These are phyloP conservation scores for Botryotinia globosa DNA, from an alignment of 2,329 filamentous ascomycete genomes.

Conservation along the genomic window DNA sequence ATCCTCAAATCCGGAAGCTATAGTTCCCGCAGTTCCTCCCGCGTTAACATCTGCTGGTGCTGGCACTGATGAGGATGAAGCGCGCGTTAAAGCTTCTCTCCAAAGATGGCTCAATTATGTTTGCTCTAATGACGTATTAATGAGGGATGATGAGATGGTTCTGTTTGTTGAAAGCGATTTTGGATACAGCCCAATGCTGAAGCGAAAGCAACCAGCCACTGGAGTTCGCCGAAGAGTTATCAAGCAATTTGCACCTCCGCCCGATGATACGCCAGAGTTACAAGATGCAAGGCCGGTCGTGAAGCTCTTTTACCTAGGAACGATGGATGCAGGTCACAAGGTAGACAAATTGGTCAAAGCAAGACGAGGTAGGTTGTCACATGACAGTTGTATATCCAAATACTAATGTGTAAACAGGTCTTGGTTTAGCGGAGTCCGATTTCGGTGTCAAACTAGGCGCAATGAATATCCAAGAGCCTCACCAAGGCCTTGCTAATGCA, in stretches of 20 bases:
- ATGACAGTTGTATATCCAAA: slow-evolving; percentile 22
- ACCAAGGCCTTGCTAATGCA: slow-evolving; percentile 81
- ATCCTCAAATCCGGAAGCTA: slow-evolving; percentile 92
- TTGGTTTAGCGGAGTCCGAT: slow-evolving; percentile 88
- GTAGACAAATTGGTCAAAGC: slow-evolving; percentile 92
- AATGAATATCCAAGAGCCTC: slow-evolving; percentile 87
- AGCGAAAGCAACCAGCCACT: slow-evolving; percentile 94
- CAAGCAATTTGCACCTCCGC: slow-evolving; percentile 96
- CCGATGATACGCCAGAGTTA: slow-evolving; percentile 94
- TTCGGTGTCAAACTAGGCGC: slow-evolving; percentile 85
- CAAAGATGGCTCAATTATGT: slow-evolving; percentile 96
- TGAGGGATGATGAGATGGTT: slow-evolving; percentile 94
- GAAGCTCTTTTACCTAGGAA: slow-evolving; percentile 91
- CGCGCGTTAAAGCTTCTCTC: slow-evolving; percentile 80
- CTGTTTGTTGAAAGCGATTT: slow-evolving; percentile 99
- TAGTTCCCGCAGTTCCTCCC: slow-evolving; percentile 93
- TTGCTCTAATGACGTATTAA: slow-evolving; percentile 86
- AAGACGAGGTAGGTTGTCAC: slow-evolving; percentile 67
- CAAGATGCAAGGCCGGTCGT: slow-evolving; percentile 85
- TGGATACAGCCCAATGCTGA: slow-evolving; percentile 91
- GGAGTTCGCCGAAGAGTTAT: slow-evolving; percentile 91
- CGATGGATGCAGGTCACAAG: slow-evolving; percentile 97
- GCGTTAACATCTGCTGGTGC: slow-evolving; percentile 90
- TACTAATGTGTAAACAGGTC: slow-evolving; percentile 55
- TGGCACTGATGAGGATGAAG: slow-evolving; percentile 93